Evolutionary conservation across 2,329 filamentous ascomycete genomes (phyloP).

Genomic region (Talaromyces sp.): DNA sequence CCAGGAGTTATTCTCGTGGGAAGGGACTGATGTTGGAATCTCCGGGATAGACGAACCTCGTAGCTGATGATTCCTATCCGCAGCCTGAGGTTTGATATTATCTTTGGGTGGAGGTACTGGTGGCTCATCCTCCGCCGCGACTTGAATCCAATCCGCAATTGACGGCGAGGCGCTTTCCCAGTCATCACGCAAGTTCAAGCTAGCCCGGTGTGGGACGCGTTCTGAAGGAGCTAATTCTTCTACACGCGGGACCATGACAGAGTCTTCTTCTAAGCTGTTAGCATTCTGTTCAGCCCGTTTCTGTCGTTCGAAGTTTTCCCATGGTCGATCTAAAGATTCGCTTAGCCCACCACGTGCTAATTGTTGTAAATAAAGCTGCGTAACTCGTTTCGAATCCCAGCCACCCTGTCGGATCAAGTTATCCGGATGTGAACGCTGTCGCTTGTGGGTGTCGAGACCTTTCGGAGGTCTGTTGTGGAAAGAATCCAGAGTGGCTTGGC

Average conservation of each 20-base stretch:
- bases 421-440: slow-evolving; percentile 40
- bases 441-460: slow-evolving; percentile 38
- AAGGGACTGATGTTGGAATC: slow-evolving; percentile 18
- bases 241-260: slow-evolving; percentile 31
- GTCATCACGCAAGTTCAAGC: slow-evolving; percentile 45
- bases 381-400: slow-evolving; percentile 55
- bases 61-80: slow-evolving; percentile 23
- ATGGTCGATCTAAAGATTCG: slow-evolving; percentile 23
- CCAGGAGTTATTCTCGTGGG: slow-evolving; percentile 28
- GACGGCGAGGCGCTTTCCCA: slow-evolving; percentile 51
- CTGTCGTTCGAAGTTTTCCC: slow-evolving; percentile 22
- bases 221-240: slow-evolving; percentile 22
- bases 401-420: slow-evolving; percentile 52
- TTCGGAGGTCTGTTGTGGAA: slow-evolving; percentile 32
- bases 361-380: slow-evolving; percentile 54
- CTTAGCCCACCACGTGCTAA: slow-evolving; percentile 36
- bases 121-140: slow-evolving; percentile 40
- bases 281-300: slow-evolving; percentile 20
- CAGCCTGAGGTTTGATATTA: slow-evolving; percentile 6
- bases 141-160: slow-evolving; percentile 48
- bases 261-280: slow-evolving; percentile 35
- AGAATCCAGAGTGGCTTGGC: slow-evolving; percentile 7
- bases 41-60: slow-evolving; percentile 24
- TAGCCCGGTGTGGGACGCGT: slow-evolving; percentile 38
- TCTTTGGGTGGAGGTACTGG: slow-evolving; percentile 31